phyloP scores from a whole-genome alignment of 768 basidiomycete species.

The Lentinula lateritia region DNA sequence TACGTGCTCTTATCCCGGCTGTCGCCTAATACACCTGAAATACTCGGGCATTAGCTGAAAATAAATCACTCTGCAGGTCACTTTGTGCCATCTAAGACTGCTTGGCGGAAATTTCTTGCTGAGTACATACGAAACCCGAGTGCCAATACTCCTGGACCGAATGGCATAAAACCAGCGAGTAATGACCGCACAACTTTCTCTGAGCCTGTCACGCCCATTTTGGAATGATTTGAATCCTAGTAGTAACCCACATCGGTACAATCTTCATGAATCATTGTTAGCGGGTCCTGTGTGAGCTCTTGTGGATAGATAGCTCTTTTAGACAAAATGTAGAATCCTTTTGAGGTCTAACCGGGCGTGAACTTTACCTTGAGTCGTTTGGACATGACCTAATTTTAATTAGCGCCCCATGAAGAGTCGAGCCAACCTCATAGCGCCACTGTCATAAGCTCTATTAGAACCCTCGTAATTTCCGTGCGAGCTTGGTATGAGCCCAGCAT shows the following conservation, averaged over 20 bases:
- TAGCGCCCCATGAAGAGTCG: not conserved
- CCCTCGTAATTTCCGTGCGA: no score
- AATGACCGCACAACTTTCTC: not conserved
- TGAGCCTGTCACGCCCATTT: not conserved
- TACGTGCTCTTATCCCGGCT: conserved; percentile 26
- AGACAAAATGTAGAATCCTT: no score
- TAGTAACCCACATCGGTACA: not conserved
- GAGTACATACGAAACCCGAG: conserved; percentile 56
- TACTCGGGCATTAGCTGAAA: not conserved
- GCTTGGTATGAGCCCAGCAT: no score
- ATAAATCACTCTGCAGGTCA: conserved; percentile 48
- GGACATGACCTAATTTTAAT: not conserved
- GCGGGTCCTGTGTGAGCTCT: not conserved
- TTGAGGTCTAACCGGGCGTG: no score
- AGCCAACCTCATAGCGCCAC: no score
- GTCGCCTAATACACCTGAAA: no score
- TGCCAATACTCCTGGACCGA: conserved; percentile 41
- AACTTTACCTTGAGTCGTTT: not conserved
- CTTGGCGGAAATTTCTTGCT: conserved; percentile 71
- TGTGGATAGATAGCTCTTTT: no score
- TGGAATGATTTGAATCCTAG: not conserved
- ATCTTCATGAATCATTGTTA: no score
- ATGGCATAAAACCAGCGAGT: not conserved
- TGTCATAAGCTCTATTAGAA: no score
- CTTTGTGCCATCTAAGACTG: conserved; percentile 74